Evolutionary conservation across 176 grass and related monocot species (phyloP).

Genomic region (Musa beccarii): DNA sequence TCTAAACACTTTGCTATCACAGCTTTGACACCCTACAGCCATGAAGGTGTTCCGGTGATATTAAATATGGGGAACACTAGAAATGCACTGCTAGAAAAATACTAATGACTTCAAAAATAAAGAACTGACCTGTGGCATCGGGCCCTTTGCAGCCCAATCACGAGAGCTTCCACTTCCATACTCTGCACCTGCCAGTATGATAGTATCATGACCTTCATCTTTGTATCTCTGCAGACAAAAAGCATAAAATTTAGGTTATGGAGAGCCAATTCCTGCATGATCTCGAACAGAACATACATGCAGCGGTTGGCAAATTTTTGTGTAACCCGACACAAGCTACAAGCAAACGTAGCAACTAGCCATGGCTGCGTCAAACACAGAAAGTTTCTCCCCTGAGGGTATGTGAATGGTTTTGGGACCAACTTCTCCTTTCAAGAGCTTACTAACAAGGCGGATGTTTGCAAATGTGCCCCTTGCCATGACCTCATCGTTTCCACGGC

Average conservation of each 20-base stretch:
- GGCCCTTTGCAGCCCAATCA: conserved; percentile 92
- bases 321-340: not conserved
- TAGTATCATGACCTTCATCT: conserved; percentile 63
- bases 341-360: conserved; percentile 23
- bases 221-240: conserved; percentile 67
- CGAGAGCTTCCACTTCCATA: conserved; percentile 93
- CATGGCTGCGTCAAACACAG: conserved; percentile 76
- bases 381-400: conserved; percentile 77
- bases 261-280: not conserved
- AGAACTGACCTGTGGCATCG: conserved; percentile 56
- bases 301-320: too few species aligned
- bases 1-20: conserved; percentile 93
- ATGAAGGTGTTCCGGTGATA: not conserved
- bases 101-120: not conserved
- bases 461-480: conserved; percentile 98
- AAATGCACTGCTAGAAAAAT: not conserved
- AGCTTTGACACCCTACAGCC: conserved; percentile 73
- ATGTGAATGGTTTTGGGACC: conserved; percentile 75
- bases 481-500: conserved; percentile 81
- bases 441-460: conserved; percentile 88
- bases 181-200: conserved; percentile 75
- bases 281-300: too few species aligned
- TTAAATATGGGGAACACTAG: not conserved
- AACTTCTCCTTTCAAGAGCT: conserved; percentile 83
- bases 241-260: not conserved